Evolutionary conservation across 2,329 filamentous ascomycete genomes (phyloP), one percentile per base, ranked within the genome.

Genomic region (Parastagonospora nodorum): DNA sequence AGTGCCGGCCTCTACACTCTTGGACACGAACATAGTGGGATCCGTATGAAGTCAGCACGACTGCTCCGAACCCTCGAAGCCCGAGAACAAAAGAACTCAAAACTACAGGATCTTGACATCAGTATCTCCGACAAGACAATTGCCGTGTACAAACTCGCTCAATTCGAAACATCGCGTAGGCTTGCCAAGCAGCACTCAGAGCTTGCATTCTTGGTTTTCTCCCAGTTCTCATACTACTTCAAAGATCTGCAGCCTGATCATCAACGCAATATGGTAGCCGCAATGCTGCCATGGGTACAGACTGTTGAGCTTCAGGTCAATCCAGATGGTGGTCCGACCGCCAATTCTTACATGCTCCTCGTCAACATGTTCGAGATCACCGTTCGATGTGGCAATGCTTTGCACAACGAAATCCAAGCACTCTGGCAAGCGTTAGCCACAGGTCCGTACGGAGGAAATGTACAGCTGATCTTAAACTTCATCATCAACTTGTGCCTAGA

Each of bases 51-150:
- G 71, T 94, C 94, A 1, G 89, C 89, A 1, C 85, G 87, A 42
- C 80, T 97, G 29, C 80, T 99, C 10, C 84, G 92, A 35, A 86
- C 86, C 0, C 78, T 97, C 1, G 94, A 97, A 73, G 86, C 92
- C 59, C 85, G 90, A 19, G 89, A 94, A 58, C 84, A 88, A 57
- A 88, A 89, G 59, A 94, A 86, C 58, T 96, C 93, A 1, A 95
- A 95, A 68, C 86, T 99, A 6, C 91, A 96, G 69, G 94, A 99
- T 71, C 95, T 97, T 51, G 94, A 99, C 66, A 97, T 99, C 64
- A 97, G 92, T 71, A 94, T 99, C 50, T 95, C 93, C 0, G 95
- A 99, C 75, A 97, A 97, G 75, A 99, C 95, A 0, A 96, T 96
- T 60, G 92, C 93, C 0, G 93, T 99, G 2, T 99, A 97, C 76